Base-by-base conservation (phyloP, 139 green algal genomes). In the Dunaliella sp. region DNA sequence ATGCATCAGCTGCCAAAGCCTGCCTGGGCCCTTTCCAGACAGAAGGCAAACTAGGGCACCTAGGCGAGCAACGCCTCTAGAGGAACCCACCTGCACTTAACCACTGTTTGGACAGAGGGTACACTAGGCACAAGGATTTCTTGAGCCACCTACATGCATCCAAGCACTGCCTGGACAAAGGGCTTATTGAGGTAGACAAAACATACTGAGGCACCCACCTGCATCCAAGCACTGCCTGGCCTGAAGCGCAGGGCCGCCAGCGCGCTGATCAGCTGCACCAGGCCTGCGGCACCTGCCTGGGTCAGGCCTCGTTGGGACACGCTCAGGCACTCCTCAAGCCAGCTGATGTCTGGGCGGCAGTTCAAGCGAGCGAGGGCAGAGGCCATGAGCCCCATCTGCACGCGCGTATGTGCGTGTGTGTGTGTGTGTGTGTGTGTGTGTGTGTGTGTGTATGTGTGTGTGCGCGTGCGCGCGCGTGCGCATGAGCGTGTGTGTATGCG, bases 171-270 rank as follows among this genome's bases (percentile, higher is more conserved):
- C n/a, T n/a, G n/a, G n/a, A n/a, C n/a, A n/a, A n/a, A n/a, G n/a
- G n/a, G n/a, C n/a, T n/a, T n/a, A n/a, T n/a, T n/a, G n/a, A n/a
- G n/a, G 73, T n/a, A 78, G 58, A 21, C 58, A 74, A 74, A 24
- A 26, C 86, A 86, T 1, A 38, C 74, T 1, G 73, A 65, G 24
- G 76, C 77, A 31, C 58, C 58, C 25, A 81, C 82, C 76, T 87
- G 83, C 73, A 92, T 32, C 89, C 89, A 92, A 0, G 38, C 75
- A 36, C 81, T 86, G 1, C 86, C 84, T 2, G 89, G 86, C 30
- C 89, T 77, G 65, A 87, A 83, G 74, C 77, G 78, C 31, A 92
- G 77, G 0, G 25, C 30, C 1, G 86, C 72, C 0, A 90, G 73
- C 31, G 86, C 34, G 35, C 30, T 38, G 0, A 89, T 28, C 30